Evolutionary conservation across 371 early-diverging fungal genomes (phyloP), one percentile per base, ranked within the genome.

Genomic region (Mucor indicus): DNA sequence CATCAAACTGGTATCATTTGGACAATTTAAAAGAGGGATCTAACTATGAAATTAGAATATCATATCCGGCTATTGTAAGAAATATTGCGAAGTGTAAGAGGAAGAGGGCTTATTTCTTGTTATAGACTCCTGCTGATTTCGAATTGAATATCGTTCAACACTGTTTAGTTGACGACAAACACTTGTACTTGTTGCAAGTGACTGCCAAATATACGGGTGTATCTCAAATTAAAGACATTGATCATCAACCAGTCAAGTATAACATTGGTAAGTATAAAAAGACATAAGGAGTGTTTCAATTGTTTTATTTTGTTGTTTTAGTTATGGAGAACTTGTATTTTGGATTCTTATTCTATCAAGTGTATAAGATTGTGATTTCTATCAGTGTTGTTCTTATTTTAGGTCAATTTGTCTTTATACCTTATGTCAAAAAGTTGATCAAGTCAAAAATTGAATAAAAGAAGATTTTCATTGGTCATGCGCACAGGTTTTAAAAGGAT

Each of bases 61-160:
- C 74, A 8, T 73, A 73, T 42, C 67, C 74, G 15, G 74, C 74
- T 20, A 62, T 64, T 20, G 74, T 69, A 69, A 58, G 21, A 3
- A 17, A n/a, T 1, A 16, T 22, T 12, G 4, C 13, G 11, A 2
- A 27, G 10, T 31, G 21, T 31, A 7, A 31, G 30, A 35, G 27
- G 21, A 13, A 15, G 25, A 17, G 25, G 27, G 11, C 41, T 22
- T n/a, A 20, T 38, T 21, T 12, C n/a, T 17, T 10, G 5, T 3
- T n/a, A 24, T 49, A 67, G 72, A 62, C 55, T 5, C 74, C 69
- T 36, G 62, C 70, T 0, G 74, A 73, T 50, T 69, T 73, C 40
- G 10, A 27, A 5, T 22, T 73, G 24, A 44, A 33, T 7, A 43
- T 60, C 13, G 9, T 56, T 11, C 27, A 33, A 10, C 30, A 20